Evolutionary conservation across 2,329 filamentous ascomycete species (phyloP), one percentile per base, ranked within the genome.

Genomic region (Paramyrothecium roridum): DNA sequence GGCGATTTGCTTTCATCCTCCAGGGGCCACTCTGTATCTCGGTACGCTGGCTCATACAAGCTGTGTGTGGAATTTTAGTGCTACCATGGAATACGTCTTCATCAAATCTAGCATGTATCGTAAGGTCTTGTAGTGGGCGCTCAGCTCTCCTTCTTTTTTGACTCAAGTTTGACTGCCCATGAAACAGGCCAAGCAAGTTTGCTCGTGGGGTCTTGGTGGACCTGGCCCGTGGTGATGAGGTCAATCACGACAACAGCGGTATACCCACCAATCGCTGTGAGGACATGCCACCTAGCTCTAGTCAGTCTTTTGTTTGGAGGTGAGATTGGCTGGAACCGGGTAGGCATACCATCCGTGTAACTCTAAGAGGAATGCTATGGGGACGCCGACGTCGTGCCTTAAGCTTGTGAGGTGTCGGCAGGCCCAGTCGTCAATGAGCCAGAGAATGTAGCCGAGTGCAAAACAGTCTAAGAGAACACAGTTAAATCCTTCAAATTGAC

Each of bases 181-280:
- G 68, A 64, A 2, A 70, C 56, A 0, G 73, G 73, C 72, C 72
- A 75, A 8, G 73, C 73, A 30, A 74, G 56, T 0, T 37, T 52
- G 2, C 61, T 46, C 0, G 58, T 66, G 2, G 65, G 54, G 37
- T 76, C 72, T 7, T 66, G 45, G 1, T 53, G 48, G 3, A 73
- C 63, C 19, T 74, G 65, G 0, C 63, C 69, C 0, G 72, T 65
- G 0, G 68, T 73, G 3, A 76, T 65, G 2, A 69, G 46, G 30
- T 76, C 74, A 11, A 76, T 65, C 22, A 73, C 56, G 0, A 64
- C 71, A 10, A 76, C 72, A 2, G 66, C 73, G 4, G 70, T 64
- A 43, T 76, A 76, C 2, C 73, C 74, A 12, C 74, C 74, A 26
- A 76, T 70, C 1, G 70, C 71, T 3, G 74, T 76, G 7, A 75